Evolutionary conservation across 805 yeast species (phyloP).

Genomic region (Saturnispora bothae): DNA sequence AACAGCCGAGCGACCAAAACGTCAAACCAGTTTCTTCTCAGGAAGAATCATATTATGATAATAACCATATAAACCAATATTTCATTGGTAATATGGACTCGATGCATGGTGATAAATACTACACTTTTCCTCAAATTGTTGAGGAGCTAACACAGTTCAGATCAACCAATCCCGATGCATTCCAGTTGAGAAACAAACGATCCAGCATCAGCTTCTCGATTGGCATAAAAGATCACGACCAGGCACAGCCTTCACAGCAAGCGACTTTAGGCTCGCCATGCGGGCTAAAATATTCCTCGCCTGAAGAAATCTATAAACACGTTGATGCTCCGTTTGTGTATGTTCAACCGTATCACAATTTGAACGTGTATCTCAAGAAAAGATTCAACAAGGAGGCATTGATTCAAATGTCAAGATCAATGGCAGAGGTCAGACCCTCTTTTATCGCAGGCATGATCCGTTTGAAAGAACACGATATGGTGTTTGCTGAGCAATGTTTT

Average conservation of each 20-base stretch:
- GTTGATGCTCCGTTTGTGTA: constrained; percentile 74
- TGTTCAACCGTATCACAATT: constrained; percentile 81
- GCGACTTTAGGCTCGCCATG: constrained; percentile 17
- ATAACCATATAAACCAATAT: constrained; percentile 47
- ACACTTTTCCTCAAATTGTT: constrained; percentile 53
- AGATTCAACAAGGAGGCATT: constrained; percentile 56
- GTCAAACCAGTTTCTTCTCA: neutral
- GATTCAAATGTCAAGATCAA: constrained; percentile 72
- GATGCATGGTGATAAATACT: constrained; percentile 27
- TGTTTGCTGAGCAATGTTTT: constrained; percentile 93
- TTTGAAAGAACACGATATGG: constrained; percentile 79
- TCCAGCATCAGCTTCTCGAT: constrained; percentile 39
- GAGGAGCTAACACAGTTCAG: constrained; percentile 33
- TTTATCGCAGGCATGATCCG: constrained; percentile 89
- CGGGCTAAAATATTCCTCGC: constrained; percentile 45
- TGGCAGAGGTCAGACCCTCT: constrained; percentile 86
- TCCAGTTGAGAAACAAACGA: constrained; percentile 23
- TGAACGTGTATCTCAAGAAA: constrained; percentile 59
- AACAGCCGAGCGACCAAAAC: neutral
- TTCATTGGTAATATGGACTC: constrained; percentile 41
- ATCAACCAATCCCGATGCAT: constrained; percentile 32
- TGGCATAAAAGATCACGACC: constrained; percentile 25
- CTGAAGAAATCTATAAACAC: constrained; percentile 69
- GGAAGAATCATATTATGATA: constrained; percentile 38
- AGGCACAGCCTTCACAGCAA: neutral